A percentile compares a stretch with the other conserved stretches of the same genome.
These are phyloP conservation scores for Zygosaccharomyces siamensis DNA, from an alignment of 805 yeast species.

Conservation along the genomic window DNA sequence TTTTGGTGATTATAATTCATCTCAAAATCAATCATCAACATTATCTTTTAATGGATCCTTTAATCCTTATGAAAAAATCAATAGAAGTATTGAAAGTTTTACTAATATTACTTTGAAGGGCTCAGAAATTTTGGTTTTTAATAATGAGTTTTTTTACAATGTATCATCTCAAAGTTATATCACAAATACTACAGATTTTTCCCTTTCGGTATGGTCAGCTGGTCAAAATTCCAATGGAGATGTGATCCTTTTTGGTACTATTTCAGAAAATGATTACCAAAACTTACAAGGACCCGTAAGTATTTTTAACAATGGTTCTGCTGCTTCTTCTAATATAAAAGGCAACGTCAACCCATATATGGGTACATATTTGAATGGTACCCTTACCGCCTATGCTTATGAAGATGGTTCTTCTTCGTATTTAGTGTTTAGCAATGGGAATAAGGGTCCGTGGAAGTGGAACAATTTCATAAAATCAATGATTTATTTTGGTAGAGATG, in stretches of 20 bases:
- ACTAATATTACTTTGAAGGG: constrained; percentile 21
- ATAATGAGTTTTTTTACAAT: constrained; percentile 31
- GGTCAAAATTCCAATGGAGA: constrained; percentile 32
- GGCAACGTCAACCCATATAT: constrained; percentile 19
- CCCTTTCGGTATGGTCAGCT: constrained; percentile 24
- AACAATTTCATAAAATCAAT: constrained; percentile 21
- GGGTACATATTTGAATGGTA: constrained; percentile 44
- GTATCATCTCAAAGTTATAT: constrained; percentile 18
- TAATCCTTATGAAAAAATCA: constrained; percentile 10
- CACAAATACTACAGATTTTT: constrained; percentile 25
- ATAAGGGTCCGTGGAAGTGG: constrained; percentile 15
- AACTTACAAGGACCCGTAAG: constrained; percentile 20
- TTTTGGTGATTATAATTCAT: constrained; percentile 20
- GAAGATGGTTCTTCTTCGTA: constrained; percentile 24
- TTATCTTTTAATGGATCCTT: constrained; percentile 26
- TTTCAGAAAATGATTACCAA: constrained; percentile 15
- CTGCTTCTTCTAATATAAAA: background rate
- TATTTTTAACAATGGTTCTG: constrained; percentile 17
- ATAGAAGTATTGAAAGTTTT: constrained; percentile 8
- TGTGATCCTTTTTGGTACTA: constrained; percentile 34
- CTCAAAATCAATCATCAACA: constrained; percentile 12
- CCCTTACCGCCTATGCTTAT: constrained; percentile 58
- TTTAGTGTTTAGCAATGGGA: constrained; percentile 9
- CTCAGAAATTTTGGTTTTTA: constrained; percentile 23
- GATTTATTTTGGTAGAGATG: constrained; percentile 25